A percentile compares a stretch with the other conserved stretches of the same genome.
Conservation (phyloP, 177 flowering plant species). For the Tripterygium wilfordii region DNA sequence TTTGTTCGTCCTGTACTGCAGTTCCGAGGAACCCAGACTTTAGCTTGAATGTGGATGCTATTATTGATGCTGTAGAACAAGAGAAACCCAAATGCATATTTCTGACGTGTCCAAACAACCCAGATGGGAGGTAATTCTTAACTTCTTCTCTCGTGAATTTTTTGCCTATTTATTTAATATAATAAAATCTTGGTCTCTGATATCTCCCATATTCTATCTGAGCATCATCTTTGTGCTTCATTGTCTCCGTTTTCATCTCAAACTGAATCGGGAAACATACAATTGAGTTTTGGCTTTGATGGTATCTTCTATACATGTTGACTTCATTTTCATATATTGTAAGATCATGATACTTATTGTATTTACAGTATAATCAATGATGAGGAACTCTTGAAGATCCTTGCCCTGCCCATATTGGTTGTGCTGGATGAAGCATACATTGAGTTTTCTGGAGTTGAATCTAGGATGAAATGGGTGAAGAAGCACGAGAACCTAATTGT, state of each 20-base stretch:
- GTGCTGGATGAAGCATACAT: constrained; percentile 97
- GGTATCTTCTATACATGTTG: not conserved
- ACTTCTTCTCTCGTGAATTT: not conserved
- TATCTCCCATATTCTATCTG: no score
- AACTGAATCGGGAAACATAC: no score
- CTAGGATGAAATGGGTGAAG: constrained; percentile 92
- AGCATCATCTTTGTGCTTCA: no score
- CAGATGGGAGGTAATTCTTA: constrained; percentile 86
- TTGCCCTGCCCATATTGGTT: constrained; percentile 76
- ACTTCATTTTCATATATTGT: no score
- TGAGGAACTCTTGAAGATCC: constrained; percentile 70
- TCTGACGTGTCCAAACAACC: constrained; percentile 95
- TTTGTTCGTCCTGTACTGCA: constrained; percentile 23
- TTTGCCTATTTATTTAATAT: no score
- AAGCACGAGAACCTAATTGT: constrained; percentile 88
- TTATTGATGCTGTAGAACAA: constrained; percentile 51
- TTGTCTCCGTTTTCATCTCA: no score
- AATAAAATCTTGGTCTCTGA: no score
- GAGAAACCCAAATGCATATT: constrained; percentile 97
- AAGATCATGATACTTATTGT: no score
- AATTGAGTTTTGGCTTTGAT: constrained; percentile 3
- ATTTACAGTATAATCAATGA: constrained; percentile 65
- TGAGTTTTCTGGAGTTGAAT: constrained; percentile 81
- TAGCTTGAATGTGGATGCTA: constrained; percentile 68
- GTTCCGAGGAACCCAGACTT: constrained; percentile 80